Evolutionary conservation across 1,139 yeast species (phyloP), one percentile per base, ranked within the genome.

Genomic region (Suhomyces wounanorum): DNA sequence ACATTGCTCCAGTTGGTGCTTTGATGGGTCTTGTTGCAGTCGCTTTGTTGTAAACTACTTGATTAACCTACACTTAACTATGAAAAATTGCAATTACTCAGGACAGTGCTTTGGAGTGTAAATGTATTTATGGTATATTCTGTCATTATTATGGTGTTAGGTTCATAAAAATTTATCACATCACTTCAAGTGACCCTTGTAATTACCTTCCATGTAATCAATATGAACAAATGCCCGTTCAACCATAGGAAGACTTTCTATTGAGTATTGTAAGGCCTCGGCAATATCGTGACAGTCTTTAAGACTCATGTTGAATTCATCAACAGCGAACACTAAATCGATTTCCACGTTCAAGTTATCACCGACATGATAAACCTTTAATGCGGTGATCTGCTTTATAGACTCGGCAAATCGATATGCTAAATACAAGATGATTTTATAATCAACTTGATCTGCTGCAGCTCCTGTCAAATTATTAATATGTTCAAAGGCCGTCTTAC

Each of bases 201-300:
- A 80, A 56, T 81, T 81, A 9, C 81, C 79, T 51, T 75, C 81
- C 76, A 77, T 77, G 58, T 87, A 87, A 60, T 88, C 96, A 39
- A 88, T 77, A 63, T 88, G 96, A 11, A 87, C 95, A 73, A 84
- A 88, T 2, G 94, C 91, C 48, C 96, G 73, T 63, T 87, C 94
- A 2, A 88, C 91, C 67, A 76, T 81, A 0, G 94, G 91, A 49
- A 88, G 70, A 0, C 91, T 83, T 59, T 88, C 95, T 40, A 88
- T 75, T 1, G 95, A 88, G 62, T 87, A 88, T 66, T 88, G 95
- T 44, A 88, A 69, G 0, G 92, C 86, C 65, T 88, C 96, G 5
- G 91, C 96, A 40, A 87, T 76, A 64, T 88, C 96, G 64, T 88
- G 96, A 51, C 85, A 76, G 61, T 88, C 95, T 53, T 84, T 79